A percentile compares a stretch with the other conserved stretches of the same genome.
Conservation (phyloP, 305 asterid genomes). For the Fraxinus nigra region DNA sequence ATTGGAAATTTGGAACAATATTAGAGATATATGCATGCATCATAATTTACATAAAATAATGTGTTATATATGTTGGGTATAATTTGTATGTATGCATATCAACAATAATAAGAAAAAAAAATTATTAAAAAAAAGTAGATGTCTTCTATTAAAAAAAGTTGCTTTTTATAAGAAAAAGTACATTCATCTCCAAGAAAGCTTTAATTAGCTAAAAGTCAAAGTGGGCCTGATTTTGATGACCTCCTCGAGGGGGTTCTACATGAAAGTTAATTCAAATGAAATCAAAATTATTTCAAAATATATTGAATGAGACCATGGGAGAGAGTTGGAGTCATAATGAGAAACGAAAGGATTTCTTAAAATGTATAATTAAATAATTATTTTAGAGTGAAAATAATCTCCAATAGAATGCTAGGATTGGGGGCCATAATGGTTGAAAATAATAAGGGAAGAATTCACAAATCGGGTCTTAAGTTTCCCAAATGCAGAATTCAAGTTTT, state of each 20-base stretch:
- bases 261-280: neutral
- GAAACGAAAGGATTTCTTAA: neutral
- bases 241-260: slow-evolving; percentile 23
- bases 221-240: slow-evolving; percentile 28
- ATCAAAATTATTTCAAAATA: neutral
- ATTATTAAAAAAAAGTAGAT: too few species aligned
- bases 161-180: neutral
- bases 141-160: neutral
- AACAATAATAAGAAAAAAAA: neutral
- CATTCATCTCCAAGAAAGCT: neutral
- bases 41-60: neutral
- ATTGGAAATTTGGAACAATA: too few species aligned
- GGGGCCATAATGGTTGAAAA: too few species aligned
- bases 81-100: neutral
- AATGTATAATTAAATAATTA: neutral
- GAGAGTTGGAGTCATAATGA: neutral
- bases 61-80: neutral
- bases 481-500: too few species aligned
- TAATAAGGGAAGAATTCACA: too few species aligned
- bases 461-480: too few species aligned
- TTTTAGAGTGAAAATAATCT: neutral
- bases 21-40: neutral
- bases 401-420: neutral
- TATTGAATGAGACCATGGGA: neutral
- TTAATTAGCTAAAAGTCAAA: neutral